Base-by-base conservation (phyloP, 1,139 yeast genomes). In the Kazachstania sp. region DNA sequence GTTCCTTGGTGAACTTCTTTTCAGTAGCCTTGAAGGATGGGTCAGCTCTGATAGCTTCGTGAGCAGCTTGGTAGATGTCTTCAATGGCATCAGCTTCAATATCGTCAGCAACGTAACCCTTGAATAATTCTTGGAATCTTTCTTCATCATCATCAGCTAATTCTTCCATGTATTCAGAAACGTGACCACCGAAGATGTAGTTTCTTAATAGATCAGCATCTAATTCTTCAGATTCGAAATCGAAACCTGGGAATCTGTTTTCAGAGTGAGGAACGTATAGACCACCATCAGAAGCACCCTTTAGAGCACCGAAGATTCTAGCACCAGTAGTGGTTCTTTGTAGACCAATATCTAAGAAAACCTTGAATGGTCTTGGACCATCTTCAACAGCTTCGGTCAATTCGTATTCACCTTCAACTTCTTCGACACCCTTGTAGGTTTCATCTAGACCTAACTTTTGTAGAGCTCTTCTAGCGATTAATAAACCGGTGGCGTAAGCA, bases 241-340 rank as follows among this genome's bases (percentile, higher is more conserved):
- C 99, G 95, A 92, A 92, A 79, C 98, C 99, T 76, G 99, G 99
- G 96, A 90, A 92, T 85, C 98, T 90, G 83, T 90, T 90, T 71
- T 95, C 86, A 66, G 95, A 87, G 90, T 92, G 99, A 64, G 99
- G 99, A 71, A 92, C 81, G 90, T 86, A 87, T 70, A 92, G 81
- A 69, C 99, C 99, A 86, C 98, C 99, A 74, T 92, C 99, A 58
- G 97, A 90, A 71, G 98, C 98, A 86, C 99, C 99, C 85, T 92
- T 92, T 72, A 94, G 81, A 71, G 90, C 97, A 86, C 97, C 99
- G 69, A 92, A 92, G 73, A 92, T 81, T 78, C 95, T 87, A 72
- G 97, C 97, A 87, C 99, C 99, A 69, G 97, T 90, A 78, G 99
- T 92, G 78, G 99, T 88, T 84, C 99, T 92, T 78, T 90, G 95